Conservation (phyloP, 139 green algal genomes). For the Desmodesmus armatus region DNA sequence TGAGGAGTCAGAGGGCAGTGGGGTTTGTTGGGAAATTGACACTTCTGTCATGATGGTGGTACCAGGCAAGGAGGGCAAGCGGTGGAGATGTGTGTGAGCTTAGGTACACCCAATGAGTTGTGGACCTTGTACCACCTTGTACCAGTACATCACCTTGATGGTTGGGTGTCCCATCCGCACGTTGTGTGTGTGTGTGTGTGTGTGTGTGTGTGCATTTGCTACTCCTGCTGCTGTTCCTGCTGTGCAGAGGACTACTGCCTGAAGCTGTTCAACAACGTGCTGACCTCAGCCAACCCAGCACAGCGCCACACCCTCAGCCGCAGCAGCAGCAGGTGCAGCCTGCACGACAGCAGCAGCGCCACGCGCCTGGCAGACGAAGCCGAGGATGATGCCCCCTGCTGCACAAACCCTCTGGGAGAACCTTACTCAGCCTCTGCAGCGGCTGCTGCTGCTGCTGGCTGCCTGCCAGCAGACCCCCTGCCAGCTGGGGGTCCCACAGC, state of each 20-base stretch:
- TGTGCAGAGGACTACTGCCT: slow-evolving; percentile 48
- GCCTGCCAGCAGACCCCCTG: neutral
- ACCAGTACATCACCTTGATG: neutral
- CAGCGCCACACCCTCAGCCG: neutral
- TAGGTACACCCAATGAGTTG: no score
- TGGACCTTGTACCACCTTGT: no score
- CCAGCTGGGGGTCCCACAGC: neutral
- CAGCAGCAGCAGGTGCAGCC: neutral
- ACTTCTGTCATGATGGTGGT: neutral
- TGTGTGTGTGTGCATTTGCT: neutral
- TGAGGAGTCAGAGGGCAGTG: no score
- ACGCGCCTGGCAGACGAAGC: neutral
- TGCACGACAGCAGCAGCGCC: neutral
- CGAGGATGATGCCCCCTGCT: neutral
- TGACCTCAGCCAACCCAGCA: slow-evolving; percentile 24
- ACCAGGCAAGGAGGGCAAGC: no score
- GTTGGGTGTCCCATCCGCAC: neutral
- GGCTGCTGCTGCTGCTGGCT: neutral
- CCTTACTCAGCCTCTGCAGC: neutral
- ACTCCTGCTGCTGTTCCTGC: neutral
- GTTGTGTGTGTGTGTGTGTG: no score
- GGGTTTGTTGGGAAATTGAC: no score
- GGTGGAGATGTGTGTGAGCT: no score
- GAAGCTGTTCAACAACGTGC: slow-evolving; percentile 51
- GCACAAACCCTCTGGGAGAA: neutral